Evolutionary conservation across 768 basidiomycete species (phyloP).

Genomic region (Strobilomyces confusus): DNA sequence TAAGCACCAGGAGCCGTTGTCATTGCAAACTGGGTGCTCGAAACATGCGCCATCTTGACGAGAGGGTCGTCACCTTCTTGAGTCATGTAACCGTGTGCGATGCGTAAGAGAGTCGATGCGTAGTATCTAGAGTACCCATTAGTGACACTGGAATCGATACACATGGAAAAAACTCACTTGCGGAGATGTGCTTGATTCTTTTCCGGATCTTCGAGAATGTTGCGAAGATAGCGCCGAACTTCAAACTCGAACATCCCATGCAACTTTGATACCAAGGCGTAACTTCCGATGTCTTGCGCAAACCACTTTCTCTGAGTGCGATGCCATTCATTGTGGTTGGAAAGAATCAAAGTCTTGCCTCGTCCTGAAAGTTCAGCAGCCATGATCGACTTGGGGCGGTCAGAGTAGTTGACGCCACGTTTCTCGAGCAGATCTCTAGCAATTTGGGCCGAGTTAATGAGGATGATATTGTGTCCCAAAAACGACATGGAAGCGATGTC

Average conservation of each 20-base stretch:
- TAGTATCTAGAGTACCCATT: not conserved
- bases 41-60: constrained; percentile 27
- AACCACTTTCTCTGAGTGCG: constrained; percentile 17
- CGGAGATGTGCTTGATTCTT: not conserved
- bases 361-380: constrained; percentile 19
- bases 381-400: constrained; percentile 20
- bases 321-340: constrained; percentile 13
- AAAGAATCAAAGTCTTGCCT: constrained; percentile 19
- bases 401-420: constrained; percentile 40
- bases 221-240: not conserved
- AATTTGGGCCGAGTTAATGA: constrained; percentile 41
- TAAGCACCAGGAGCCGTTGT: constrained; percentile 5
- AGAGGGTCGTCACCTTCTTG: constrained; percentile 36
- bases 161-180: not conserved
- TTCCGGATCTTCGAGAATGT: not conserved
- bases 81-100: constrained; percentile 40
- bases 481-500: constrained; percentile 15
- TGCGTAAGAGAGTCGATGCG: constrained; percentile 30
- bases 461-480: constrained; percentile 33
- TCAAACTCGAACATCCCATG: constrained; percentile 1
- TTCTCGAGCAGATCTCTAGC: constrained; percentile 45
- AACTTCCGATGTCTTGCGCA: constrained; percentile 7
- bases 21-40: constrained; percentile 22
- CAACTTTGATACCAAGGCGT: not conserved
- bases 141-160: not conserved